Conservation (phyloP, 1,284 basidiomycete species). For the Cryptococcus neoformans region DNA sequence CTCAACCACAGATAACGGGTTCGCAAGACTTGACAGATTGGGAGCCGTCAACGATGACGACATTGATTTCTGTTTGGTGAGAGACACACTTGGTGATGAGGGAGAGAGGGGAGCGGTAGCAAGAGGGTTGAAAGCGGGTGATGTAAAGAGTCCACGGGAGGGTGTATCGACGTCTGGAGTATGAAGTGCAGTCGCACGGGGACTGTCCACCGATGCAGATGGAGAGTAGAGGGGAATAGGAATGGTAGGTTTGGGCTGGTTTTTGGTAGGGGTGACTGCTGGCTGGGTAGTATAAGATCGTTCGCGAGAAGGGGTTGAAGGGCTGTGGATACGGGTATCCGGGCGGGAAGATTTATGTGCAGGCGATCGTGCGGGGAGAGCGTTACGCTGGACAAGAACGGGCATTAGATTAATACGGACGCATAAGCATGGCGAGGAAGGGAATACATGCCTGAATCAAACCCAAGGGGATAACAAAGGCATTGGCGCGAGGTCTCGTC, state of each 20-base stretch:
- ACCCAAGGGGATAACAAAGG: constrained; percentile 84
- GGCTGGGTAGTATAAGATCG: background rate
- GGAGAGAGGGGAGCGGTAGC: background rate
- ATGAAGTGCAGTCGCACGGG: no score
- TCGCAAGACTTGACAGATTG: background rate
- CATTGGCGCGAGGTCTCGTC: constrained; percentile 66
- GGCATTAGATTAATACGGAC: background rate
- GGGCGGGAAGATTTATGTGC: background rate
- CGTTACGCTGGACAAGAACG: constrained; percentile 49
- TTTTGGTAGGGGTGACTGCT: background rate
- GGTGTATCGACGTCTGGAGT: background rate
- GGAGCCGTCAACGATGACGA: background rate
- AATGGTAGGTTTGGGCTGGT: background rate
- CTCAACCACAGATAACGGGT: constrained; percentile 13
- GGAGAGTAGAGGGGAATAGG: constrained; percentile 12
- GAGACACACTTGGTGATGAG: background rate
- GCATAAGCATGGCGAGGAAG: background rate
- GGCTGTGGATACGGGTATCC: background rate
- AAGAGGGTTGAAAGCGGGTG: background rate
- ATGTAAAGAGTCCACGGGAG: background rate
- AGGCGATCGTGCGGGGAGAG: constrained; percentile 14
- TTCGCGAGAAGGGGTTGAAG: constrained; percentile 3
- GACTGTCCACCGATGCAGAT: background rate
- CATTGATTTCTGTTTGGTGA: background rate
- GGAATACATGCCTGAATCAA: constrained; percentile 62